phyloP scores from a whole-genome alignment of 176 grass and related monocot genomes.

The Dactylis glomerata region DNA sequence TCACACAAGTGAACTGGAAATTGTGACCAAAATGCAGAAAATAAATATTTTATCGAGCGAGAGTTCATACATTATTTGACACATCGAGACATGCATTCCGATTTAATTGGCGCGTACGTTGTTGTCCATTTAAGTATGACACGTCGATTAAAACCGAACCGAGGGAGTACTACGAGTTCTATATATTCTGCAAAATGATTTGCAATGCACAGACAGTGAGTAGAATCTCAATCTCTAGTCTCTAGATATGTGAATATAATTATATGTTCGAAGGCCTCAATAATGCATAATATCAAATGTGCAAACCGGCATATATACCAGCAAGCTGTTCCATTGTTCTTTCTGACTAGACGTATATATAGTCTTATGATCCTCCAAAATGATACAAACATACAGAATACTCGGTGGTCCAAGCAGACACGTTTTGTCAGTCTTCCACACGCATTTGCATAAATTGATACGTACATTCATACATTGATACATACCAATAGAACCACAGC shows the following conservation, averaged over 20 bases:
- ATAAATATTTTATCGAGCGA: background rate
- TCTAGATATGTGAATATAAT: background rate
- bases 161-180: background rate
- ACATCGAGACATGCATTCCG: too few species aligned
- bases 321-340: slow-evolving; percentile 1
- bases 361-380: background rate
- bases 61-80: background rate
- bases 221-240: background rate
- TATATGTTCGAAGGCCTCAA: background rate
- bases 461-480: too few species aligned
- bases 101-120: too few species aligned
- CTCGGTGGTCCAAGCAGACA: background rate
- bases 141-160: too few species aligned
- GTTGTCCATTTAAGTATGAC: too few species aligned
- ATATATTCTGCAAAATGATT: background rate
- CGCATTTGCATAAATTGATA: background rate
- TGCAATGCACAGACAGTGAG: background rate
- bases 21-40: background rate
- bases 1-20: background rate
- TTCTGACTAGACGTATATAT: background rate
- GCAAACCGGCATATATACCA: background rate
- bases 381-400: background rate
- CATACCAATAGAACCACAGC: too few species aligned
- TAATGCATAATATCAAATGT: background rate
- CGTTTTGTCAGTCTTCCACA: too few species aligned